Evolutionary conservation across 441 rosid genomes (phyloP), one percentile per base, ranked within the genome.

Genomic region (Arabidopsis hybrid): DNA sequence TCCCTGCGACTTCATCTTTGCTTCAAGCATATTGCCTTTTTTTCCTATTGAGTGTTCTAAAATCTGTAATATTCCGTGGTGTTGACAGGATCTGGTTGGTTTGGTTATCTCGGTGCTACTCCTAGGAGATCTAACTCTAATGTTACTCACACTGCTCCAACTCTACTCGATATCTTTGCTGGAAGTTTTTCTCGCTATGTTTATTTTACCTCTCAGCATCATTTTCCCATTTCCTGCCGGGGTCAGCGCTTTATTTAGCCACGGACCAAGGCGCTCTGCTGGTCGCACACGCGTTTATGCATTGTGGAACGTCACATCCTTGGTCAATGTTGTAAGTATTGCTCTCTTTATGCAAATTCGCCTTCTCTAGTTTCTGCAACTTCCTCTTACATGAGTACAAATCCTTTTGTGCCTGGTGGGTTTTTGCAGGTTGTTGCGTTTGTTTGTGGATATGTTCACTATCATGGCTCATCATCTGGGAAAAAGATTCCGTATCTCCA

Each of bases 141-240:
- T 89, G 71, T 73, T 91, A 83, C 92, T 93, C 65, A 88, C 93
- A 52, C 84, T 93, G 83, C 91, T 93, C 45, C 98, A 91, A 86
- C 78, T 91, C 82, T 91, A 93, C 83, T 91, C 98, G 5, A 87
- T 93, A 83, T 89, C 95, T 12, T 71, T 93, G 74, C 83, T 85
- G 32, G 75, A 83, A 65, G 85, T 89, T 74, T 83, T 89, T 74
- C 77, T 91, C 8, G 93, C 88, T 75, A 67, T 88, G 65, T 88
- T 83, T 43, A 76, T 91, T 72, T 82, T 93, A 73, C 97, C 98
- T 53, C 88, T 93, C 72, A 91, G 95, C 70, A 71, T 93, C 72
- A 80, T 91, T 38, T 84, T 88, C 75, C 90, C 98, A 34, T 93
- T 93, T 71, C 98, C 97, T 39, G 89, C 95, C 11, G 98, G 98